Conservation (phyloP, 371 early-diverging fungal genomes). For the Rhizopus arrhizus region DNA sequence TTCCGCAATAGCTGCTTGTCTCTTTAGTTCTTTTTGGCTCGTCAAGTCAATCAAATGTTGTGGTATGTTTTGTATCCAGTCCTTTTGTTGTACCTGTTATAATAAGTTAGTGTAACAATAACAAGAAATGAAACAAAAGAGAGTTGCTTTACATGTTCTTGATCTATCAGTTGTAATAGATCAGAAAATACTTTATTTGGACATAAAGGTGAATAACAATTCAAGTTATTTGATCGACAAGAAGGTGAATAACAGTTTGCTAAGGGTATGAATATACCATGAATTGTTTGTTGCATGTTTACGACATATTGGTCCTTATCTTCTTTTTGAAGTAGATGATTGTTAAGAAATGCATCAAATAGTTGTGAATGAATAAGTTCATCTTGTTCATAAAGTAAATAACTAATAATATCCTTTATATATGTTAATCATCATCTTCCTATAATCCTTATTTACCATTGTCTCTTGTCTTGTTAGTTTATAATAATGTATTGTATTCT, state of each 20-base stretch:
- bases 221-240: slow-evolving; percentile 17
- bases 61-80: slow-evolving; percentile 30
- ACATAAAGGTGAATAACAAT: slow-evolving; percentile 41
- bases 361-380: slow-evolving; percentile 24
- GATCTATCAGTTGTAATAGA: slow-evolving; percentile 11
- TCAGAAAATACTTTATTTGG: slow-evolving; percentile 27
- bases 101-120: slow-evolving; percentile 1
- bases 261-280: slow-evolving; percentile 34
- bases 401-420: slow-evolving; percentile 31
- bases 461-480: slow-evolving; percentile 36
- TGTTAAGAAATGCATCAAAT: slow-evolving; percentile 26
- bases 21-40: slow-evolving; percentile 30
- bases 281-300: not conserved
- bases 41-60: slow-evolving; percentile 19
- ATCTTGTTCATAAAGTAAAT: slow-evolving; percentile 28
- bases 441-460: slow-evolving; percentile 22
- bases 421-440: slow-evolving; percentile 7
- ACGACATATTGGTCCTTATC: not conserved
- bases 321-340: slow-evolving; percentile 8
- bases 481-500: slow-evolving; percentile 29
- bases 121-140: not conserved
- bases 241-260: slow-evolving; percentile 39
- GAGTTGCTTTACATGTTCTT: not conserved
- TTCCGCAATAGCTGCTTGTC: slow-evolving; percentile 44
- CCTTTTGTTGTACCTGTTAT: slow-evolving; percentile 7